Percentiles rank a stretch among this genome's conserved stretches.
phyloP scores from a whole-genome alignment of 1,284 basidiomycete genomes.

The Anthracocystis panici-leucophaei region DNA sequence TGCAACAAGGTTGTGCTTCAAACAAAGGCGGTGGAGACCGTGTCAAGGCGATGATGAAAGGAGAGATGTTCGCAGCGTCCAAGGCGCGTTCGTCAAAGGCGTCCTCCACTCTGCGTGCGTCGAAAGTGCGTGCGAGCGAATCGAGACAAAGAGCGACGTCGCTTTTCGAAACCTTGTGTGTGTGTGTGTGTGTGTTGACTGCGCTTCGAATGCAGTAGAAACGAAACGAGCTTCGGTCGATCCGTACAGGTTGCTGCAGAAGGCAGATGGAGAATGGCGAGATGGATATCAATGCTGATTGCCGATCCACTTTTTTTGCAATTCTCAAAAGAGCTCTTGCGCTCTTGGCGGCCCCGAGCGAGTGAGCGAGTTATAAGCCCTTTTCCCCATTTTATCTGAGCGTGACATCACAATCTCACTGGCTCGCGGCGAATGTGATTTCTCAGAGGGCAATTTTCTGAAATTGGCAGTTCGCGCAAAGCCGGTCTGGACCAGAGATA shows the following conservation, averaged over 20 bases:
- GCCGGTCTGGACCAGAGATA: not conserved
- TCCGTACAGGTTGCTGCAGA: slow-evolving; percentile 4
- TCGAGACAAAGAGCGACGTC: not conserved
- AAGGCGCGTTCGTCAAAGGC: not conserved
- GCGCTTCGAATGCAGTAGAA: slow-evolving; percentile 1
- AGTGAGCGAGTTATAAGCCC: not conserved
- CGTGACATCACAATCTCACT: too few relatives aligned
- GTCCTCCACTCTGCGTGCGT: slow-evolving; percentile 7
- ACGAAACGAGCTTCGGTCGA: slow-evolving; percentile 1
- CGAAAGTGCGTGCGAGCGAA: not conserved
- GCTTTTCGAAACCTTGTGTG: not conserved
- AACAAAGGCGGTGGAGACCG: not conserved
- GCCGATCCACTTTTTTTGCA: not conserved
- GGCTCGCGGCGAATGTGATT: too few relatives aligned
- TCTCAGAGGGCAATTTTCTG: too few relatives aligned
- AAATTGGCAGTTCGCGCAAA: too few relatives aligned
- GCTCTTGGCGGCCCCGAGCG: slow-evolving; percentile 1
- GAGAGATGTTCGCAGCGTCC: not conserved
- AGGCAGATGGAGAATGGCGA: not conserved
- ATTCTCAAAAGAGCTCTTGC: not conserved
- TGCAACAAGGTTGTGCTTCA: not conserved
- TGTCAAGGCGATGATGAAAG: slow-evolving; percentile 1
- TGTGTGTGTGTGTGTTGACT: not conserved
- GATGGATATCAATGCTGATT: not conserved
- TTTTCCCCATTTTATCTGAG: too few relatives aligned